Evolutionary conservation across 345 rosid species (phyloP).

Genomic region (Lumnitzera racemosa): DNA sequence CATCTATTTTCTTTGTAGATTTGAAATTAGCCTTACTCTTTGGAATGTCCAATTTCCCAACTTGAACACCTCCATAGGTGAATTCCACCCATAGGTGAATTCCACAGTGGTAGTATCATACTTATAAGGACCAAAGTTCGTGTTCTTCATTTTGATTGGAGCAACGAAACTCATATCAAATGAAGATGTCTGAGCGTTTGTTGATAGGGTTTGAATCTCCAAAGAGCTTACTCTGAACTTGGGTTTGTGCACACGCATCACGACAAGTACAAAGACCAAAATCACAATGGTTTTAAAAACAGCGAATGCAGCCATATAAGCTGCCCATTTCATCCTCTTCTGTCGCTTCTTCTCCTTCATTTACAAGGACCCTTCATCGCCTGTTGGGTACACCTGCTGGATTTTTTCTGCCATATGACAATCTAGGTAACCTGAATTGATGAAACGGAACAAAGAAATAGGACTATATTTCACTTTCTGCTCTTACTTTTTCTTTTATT

Average conservation of each 20-base stretch:
- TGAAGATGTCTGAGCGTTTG: constrained; percentile 2
- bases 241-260: constrained; percentile 17
- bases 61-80: constrained; percentile 9
- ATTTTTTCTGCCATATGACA: not conserved
- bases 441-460: not conserved
- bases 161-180: constrained; percentile 7
- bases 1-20: constrained; percentile 12
- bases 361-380: constrained; percentile 9
- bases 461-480: too few species aligned
- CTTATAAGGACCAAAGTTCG: constrained; percentile 18
- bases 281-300: constrained; percentile 19
- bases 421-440: too few species aligned
- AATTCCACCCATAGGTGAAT: too few species aligned
- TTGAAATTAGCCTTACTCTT: constrained; percentile 13
- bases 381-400: constrained; percentile 1
- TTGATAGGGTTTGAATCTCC: not conserved
- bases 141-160: constrained; percentile 16
- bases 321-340: constrained; percentile 20
- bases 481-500: too few species aligned
- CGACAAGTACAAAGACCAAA: constrained; percentile 13
- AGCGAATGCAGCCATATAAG: constrained; percentile 12
- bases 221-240: constrained; percentile 15
- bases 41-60: constrained; percentile 5
- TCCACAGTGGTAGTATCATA: constrained; percentile 8
- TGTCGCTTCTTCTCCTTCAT: constrained; percentile 10